Base-by-base conservation (phyloP, 108 stramenopile genomes). In the Cyclotella baltica region DNA sequence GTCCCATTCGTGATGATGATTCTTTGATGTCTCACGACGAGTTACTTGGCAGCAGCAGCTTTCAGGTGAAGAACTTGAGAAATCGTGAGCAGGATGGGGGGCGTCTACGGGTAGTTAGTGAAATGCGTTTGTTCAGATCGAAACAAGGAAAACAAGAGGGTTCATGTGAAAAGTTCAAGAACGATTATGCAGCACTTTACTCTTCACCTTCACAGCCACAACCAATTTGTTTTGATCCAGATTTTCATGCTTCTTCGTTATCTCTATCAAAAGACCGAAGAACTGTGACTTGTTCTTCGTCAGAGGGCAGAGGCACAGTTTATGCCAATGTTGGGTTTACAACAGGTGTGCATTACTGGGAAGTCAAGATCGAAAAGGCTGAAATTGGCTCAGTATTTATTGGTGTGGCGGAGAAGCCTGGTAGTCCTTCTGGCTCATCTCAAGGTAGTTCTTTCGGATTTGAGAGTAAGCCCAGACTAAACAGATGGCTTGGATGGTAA, bases 331-430 rank as follows among this genome's bases (percentile, higher is more conserved):
- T 90, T 53, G 95, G 95, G 31, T 96, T 96, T 51, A 89, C 89
- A 9, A 93, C 92, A 76, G 98, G 98, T 10, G 89, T 96, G 5
- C 98, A 98, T 81, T 98, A 97, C 71, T 98, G 96, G 96, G 98
- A 98, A 70, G 88, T 96, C 10, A 96, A 96, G 56, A 65, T 98
- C 22, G 98, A 97, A 76, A 90, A 94, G 64, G 96, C 91, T 30
- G 95, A 96, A 52, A 87, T 91, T 58, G 98, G 98, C 11, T 92
- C 92, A 62, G 87, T 98, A 46, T 98, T 93, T 73, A 88, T 98
- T 48, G 98, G 98, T 29, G 96, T 96, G 30, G 92, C 93, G 25
- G 98, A 98, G 70, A 97, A 96, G 70, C 95, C 97, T 4, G 83
- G 76, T 40, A 77, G 65, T 31, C 37, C 78, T 34, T 65, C 75